Conservation (phyloP, 805 yeast species). For the Cyberlindnera saturnus region DNA sequence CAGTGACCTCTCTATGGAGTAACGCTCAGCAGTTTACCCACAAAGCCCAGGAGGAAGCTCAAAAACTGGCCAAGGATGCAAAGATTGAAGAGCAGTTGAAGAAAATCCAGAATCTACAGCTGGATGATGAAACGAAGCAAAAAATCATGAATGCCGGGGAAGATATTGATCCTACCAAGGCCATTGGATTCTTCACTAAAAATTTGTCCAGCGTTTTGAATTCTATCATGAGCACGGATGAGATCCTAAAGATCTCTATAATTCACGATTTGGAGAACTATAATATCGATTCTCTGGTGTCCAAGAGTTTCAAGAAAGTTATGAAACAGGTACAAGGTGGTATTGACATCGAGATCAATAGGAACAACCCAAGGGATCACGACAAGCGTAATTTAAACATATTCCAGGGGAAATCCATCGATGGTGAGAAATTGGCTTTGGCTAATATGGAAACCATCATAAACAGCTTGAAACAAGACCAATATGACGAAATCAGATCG, state of each 20-base stretch:
- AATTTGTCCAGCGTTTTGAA: conserved; percentile 27
- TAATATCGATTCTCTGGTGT: conserved; percentile 41
- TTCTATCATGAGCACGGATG: conserved; percentile 31
- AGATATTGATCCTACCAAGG: conserved; percentile 20
- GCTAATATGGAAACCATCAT: conserved; percentile 83
- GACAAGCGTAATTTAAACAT: conserved; percentile 47
- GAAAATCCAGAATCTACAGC: conserved; percentile 27
- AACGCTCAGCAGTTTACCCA: conserved; percentile 46
- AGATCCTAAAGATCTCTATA: conserved; percentile 53
- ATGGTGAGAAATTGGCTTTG: conserved; percentile 81
- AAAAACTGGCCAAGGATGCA: conserved; percentile 27
- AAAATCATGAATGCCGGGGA: conserved; percentile 21
- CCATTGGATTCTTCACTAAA: conserved; percentile 18
- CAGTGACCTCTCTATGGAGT: conserved; percentile 64
- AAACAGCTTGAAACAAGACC: conserved; percentile 30
- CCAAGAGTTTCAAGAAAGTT: conserved; percentile 52
- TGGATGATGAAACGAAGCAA: conserved; percentile 14
- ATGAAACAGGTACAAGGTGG: conserved; percentile 77
- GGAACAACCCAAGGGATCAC: conserved; percentile 16
- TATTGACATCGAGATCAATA: conserved; percentile 49
- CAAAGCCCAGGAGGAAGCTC: conserved; percentile 28
- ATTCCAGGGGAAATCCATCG: conserved; percentile 70
- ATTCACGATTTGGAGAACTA: conserved; percentile 64
- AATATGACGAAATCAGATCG: conserved; percentile 18
- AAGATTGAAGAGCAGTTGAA: conserved; percentile 22